These are phyloP conservation scores for Saccharomycopsis sp. DNA, from an alignment of 805 yeast species.

Conservation along the genomic window DNA sequence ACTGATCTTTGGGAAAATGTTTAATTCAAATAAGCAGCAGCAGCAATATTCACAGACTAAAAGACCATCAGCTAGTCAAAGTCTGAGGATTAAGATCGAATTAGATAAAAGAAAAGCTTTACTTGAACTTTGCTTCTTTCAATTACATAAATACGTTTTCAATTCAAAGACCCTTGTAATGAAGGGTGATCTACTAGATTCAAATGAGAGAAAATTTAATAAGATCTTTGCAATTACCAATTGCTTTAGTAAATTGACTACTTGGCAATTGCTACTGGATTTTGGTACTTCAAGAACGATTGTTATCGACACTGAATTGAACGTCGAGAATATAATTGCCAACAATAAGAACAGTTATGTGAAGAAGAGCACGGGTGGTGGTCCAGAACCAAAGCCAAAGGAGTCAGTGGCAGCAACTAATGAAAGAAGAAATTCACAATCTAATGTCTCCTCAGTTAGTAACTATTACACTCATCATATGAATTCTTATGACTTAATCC, in stretches of 20 bases:
- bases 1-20: too few relatives aligned
- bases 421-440: not conserved
- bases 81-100: too few relatives aligned
- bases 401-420: not conserved
- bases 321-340: not conserved
- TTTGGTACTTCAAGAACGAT: not conserved
- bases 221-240: not conserved
- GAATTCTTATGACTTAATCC: not conserved
- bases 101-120: not conserved
- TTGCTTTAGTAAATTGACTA: not conserved
- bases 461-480: not conserved
- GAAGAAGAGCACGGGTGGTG: not conserved
- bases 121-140: not conserved
- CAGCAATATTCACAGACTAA: too few relatives aligned
- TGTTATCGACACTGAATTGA: not conserved
- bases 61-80: too few relatives aligned
- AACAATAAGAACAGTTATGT: not conserved
- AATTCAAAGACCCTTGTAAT: not conserved
- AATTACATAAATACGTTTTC: not conserved
- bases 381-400: not conserved
- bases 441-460: not conserved
- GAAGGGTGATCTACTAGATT: not conserved
- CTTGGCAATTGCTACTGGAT: not conserved
- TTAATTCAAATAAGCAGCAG: too few relatives aligned
- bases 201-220: not conserved